These are phyloP conservation scores for Irpex sp. DNA, from an alignment of 1,284 basidiomycete genomes.

Conservation along the genomic window DNA sequence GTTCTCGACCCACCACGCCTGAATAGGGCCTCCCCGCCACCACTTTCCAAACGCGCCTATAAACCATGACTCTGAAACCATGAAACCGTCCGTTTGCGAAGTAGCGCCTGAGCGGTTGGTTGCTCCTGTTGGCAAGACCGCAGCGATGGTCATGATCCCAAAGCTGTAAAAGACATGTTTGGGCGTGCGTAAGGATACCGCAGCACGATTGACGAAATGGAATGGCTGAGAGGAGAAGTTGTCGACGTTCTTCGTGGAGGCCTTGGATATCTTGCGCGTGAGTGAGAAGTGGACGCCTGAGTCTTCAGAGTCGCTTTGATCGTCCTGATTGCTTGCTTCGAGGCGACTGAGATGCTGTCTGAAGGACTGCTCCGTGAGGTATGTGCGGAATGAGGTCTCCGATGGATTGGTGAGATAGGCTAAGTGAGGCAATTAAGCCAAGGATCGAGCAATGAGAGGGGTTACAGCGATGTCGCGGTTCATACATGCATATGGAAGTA, in stretches of 20 bases:
- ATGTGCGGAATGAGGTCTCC: slow-evolving; percentile 88
- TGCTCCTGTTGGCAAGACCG: slow-evolving; percentile 51
- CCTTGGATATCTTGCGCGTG: slow-evolving; percentile 20
- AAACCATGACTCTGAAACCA: slow-evolving; percentile 78
- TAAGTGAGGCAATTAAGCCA: slow-evolving; percentile 28
- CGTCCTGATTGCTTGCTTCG: slow-evolving; percentile 63
- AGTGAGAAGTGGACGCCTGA: slow-evolving; percentile 32
- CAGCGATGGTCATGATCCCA: slow-evolving; percentile 83
- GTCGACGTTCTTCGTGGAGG: not conserved
- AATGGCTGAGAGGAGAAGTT: slow-evolving; percentile 51
- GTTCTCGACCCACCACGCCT: slow-evolving; percentile 68
- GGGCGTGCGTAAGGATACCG: slow-evolving; percentile 91
- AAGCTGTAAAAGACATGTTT: slow-evolving; percentile 84
- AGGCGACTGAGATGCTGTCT: slow-evolving; percentile 89
- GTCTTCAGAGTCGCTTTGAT: slow-evolving; percentile 31
- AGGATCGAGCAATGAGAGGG: not conserved
- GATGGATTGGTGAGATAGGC: slow-evolving; percentile 93
- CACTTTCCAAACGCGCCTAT: slow-evolving; percentile 85
- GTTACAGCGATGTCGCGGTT: slow-evolving; percentile 10
- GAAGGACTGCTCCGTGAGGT: slow-evolving; percentile 94
- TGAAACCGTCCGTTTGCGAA: slow-evolving; percentile 28
- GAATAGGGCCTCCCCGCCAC: slow-evolving; percentile 76
- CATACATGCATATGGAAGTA: slow-evolving; percentile 10
- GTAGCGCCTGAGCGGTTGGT: slow-evolving; percentile 29
- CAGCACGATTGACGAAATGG: slow-evolving; percentile 88